phyloP scores from a whole-genome alignment of 345 rosid species.

The Gossypium sturtianum region DNA sequence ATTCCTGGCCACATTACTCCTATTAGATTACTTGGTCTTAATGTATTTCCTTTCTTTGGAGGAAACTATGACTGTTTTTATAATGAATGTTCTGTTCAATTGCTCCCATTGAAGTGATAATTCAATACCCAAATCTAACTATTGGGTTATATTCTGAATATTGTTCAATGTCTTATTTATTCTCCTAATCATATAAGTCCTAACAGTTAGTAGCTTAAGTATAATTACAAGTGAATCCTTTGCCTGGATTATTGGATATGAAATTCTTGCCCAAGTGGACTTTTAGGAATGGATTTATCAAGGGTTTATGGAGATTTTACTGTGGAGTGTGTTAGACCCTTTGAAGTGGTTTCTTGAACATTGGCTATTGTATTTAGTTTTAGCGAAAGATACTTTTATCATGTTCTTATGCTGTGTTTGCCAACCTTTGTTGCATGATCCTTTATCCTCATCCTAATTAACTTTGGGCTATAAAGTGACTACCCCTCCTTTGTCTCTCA shows the following conservation, averaged over 20 bases:
- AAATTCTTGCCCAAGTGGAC: neutral
- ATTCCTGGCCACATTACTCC: constrained; percentile 85
- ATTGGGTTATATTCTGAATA: neutral
- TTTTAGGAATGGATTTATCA: neutral
- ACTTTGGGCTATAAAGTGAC: neutral
- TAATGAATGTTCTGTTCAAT: neutral
- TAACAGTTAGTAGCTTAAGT: neutral
- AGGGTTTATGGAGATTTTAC: neutral
- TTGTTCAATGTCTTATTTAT: neutral
- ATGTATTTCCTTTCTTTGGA: constrained; percentile 34
- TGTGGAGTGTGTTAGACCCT: neutral
- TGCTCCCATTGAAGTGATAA: neutral
- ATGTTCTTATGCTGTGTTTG: neutral
- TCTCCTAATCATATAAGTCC: neutral
- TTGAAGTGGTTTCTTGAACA: neutral
- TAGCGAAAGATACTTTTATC: neutral
- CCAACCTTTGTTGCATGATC: neutral
- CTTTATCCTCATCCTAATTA: neutral
- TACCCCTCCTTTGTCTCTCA: neutral
- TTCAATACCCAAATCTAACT: neutral
- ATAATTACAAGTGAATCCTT: neutral
- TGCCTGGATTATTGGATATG: neutral
- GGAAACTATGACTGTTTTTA: neutral
- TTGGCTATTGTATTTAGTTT: neutral
- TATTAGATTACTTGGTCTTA: constrained; percentile 65